Evolutionary conservation across 805 yeast species (phyloP), one percentile per base, ranked within the genome.

Genomic region (Metschnikowia cubensis): DNA sequence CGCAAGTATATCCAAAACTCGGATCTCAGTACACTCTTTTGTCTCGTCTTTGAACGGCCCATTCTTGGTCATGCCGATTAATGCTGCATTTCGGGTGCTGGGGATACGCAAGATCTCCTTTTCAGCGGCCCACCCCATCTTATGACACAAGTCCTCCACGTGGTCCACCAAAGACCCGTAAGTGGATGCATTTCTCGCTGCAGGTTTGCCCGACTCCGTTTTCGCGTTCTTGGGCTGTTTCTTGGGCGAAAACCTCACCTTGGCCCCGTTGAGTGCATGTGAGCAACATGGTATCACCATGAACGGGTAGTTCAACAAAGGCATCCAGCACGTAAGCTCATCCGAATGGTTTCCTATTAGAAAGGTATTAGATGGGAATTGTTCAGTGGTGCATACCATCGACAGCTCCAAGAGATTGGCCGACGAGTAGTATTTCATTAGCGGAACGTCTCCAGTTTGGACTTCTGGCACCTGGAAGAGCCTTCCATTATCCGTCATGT

Each of bases 261-360:
- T 83, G 29, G 82, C 83, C 2, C 98, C 98, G 5, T 84, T 79
- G 39, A 92, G 75, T 2, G 86, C 82, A 66, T 92, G 96, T 0
- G 97, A 90, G 65, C 98, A 92, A 65, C 98, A 92, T 10, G 98
- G 98, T 38, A 92, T 88, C 8, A 89, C 96, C 74, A 92, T 73
- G 64, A 89, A 92, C 6, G 97, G 96, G 54, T 77, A 86, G 0
- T 89, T 90, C 10, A 92, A 68, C 10, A 92, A 70, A 3, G 98
- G 98, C 35, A 92, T 83, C 97, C 98, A 92, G 57, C 96, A 87
- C 0, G 97, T 91, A 50, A 92, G 75, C 63, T 92, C 98, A 65
- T 92, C 98, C 1, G 96, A 87, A 63, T 92, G 98, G 64, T 92
- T 92, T 1, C 98, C 98, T 41, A 92, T 90, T 34, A 91, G 68